These are phyloP conservation scores for Globisporangium cylindrosporum DNA, from an alignment of 352 stramenopile genomes.

Conservation along the genomic window DNA sequence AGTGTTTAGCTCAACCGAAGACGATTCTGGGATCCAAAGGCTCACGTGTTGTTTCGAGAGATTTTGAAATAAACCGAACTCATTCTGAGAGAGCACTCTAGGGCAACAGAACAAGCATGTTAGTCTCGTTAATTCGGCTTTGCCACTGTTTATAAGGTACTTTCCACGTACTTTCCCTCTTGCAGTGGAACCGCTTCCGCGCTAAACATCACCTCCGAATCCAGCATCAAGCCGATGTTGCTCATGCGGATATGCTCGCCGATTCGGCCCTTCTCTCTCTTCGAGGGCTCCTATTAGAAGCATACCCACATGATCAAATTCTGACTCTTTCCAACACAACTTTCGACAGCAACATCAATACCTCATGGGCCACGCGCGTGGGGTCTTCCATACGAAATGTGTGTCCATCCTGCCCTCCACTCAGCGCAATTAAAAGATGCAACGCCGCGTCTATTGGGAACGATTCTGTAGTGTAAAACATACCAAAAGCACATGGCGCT, in stretches of 20 bases:
- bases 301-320: slow-evolving; percentile 1
- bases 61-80: slow-evolving; percentile 16
- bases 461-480: slow-evolving; percentile 12
- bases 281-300: neutral
- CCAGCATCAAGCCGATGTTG: slow-evolving; percentile 38
- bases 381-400: slow-evolving; percentile 64
- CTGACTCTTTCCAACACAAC: neutral
- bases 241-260: slow-evolving; percentile 59
- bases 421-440: slow-evolving; percentile 54
- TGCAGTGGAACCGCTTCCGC: slow-evolving; percentile 34
- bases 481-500: neutral
- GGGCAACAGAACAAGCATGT: neutral
- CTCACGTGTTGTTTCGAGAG: slow-evolving; percentile 1
- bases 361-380: slow-evolving; percentile 25
- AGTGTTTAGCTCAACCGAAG: neutral
- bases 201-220: slow-evolving; percentile 30
- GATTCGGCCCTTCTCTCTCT: slow-evolving; percentile 23
- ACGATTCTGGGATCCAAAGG: slow-evolving; percentile 15
- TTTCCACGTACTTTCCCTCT: slow-evolving; percentile 29
- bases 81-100: slow-evolving; percentile 16
- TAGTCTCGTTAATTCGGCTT: neutral
- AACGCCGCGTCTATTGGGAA: slow-evolving; percentile 30
- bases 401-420: slow-evolving; percentile 45
- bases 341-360: neutral
- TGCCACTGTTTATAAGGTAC: neutral